Percentiles rank a stretch among this genome's conserved stretches.
Evolutionary conservation across 106 monocot species (phyloP).

Genomic region (Platanthera guangdongensis): DNA sequence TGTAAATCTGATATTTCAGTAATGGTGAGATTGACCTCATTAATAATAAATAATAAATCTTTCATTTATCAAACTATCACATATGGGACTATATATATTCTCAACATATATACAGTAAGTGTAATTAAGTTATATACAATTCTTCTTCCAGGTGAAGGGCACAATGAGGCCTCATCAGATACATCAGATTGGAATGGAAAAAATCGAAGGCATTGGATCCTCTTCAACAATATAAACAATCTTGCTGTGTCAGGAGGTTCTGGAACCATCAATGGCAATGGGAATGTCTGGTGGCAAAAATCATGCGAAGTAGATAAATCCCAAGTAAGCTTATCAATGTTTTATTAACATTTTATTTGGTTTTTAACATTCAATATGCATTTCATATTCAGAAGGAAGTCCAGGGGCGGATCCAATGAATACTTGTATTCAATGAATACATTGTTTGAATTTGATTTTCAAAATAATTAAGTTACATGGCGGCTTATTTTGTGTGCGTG

Average conservation of each 20-base stretch:
- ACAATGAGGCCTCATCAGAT: conserved; percentile 38
- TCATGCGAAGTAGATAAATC: conserved; percentile 62
- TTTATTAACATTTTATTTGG: not conserved
- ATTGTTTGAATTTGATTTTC: too few species aligned
- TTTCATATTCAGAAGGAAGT: too few species aligned
- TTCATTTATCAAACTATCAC: not conserved
- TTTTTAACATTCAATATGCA: too few species aligned
- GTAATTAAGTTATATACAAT: not conserved
- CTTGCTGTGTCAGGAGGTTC: conserved; percentile 50
- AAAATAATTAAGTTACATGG: too few species aligned
- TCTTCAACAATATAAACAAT: conserved; percentile 30
- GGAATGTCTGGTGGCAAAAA: conserved; percentile 60
- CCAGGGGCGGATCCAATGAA: too few species aligned
- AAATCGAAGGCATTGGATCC: conserved; percentile 37
- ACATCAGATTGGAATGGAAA: conserved; percentile 37
- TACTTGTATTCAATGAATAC: too few species aligned
- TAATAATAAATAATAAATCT: not conserved
- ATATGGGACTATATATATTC: not conserved
- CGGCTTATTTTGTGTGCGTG: too few species aligned
- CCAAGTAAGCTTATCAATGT: conserved; percentile 15
- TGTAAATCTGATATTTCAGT: conserved; percentile 54
- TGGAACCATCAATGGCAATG: conserved; percentile 68
- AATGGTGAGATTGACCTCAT: conserved; percentile 18
- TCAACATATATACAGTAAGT: not conserved
- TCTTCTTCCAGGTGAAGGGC: conserved; percentile 42